A percentile compares a stretch with the other conserved stretches of the same genome.
Conservation (phyloP, 306 rosid genomes). For the Castanospermum australe region DNA sequence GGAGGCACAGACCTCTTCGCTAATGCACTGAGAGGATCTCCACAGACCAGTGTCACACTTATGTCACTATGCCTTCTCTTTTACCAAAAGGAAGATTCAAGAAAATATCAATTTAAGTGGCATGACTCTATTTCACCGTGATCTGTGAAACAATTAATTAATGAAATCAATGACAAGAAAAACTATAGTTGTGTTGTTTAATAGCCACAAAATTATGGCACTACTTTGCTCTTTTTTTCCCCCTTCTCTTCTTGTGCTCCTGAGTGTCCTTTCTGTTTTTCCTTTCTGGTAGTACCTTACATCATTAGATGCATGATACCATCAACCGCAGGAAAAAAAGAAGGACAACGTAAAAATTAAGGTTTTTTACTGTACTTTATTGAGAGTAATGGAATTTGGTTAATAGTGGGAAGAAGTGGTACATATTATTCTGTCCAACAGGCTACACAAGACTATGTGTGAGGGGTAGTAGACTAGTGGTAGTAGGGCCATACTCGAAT, state of each 20-base stretch:
- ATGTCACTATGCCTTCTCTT: not conserved
- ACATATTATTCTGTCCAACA: slow-evolving; percentile 27
- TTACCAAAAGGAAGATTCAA: not conserved
- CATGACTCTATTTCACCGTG: not conserved
- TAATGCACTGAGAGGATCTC: not conserved
- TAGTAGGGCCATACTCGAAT: slow-evolving; percentile 36
- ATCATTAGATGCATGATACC: slow-evolving; percentile 20
- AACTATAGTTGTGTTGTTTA: not conserved
- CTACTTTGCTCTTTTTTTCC: not conserved
- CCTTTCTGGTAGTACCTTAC: not conserved
- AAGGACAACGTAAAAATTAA: not conserved
- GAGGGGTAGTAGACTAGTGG: slow-evolving; percentile 6
- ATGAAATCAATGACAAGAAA: not conserved
- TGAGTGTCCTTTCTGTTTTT: not conserved
- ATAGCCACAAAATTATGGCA: not conserved
- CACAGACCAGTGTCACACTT: not conserved
- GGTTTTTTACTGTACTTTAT: not conserved
- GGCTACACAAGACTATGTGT: slow-evolving; percentile 16
- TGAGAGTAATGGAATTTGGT: not conserved
- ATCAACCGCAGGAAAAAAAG: slow-evolving; percentile 16
- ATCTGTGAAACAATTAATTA: not conserved
- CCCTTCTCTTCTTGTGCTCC: not conserved
- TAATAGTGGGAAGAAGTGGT: slow-evolving; percentile 5
- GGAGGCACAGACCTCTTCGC: not conserved
- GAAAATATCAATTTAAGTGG: not conserved